Evolutionary conservation across 2,329 filamentous ascomycete species (phyloP).

Genomic region (Aspergillus japonicus): DNA sequence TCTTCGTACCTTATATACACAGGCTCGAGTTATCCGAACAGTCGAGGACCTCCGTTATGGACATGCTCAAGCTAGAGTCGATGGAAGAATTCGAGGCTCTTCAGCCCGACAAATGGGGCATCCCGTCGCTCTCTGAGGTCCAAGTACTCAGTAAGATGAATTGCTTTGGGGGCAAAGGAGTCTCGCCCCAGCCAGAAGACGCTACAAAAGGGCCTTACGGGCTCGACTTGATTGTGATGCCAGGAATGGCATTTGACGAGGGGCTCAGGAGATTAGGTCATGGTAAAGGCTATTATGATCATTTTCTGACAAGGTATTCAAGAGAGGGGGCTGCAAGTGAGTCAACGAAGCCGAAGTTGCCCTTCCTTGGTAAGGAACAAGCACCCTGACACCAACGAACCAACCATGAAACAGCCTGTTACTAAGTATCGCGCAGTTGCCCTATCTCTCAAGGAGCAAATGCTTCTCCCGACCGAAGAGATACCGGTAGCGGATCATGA

Average conservation of each 20-base stretch:
- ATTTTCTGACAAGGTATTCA: constrained; percentile 77
- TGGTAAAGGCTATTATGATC: constrained; percentile 96
- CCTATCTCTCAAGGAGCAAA: constrained; percentile 81
- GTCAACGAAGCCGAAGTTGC: constrained; percentile 46
- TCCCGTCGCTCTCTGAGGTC: constrained; percentile 73
- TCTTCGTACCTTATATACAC: constrained; percentile 90
- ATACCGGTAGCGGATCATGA: constrained; percentile 77
- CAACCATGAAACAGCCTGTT: constrained; percentile 14
- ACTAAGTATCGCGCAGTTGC: constrained; percentile 58
- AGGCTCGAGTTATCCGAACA: constrained; percentile 47
- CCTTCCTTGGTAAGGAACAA: constrained; percentile 57
- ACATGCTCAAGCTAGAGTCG: constrained; percentile 80
- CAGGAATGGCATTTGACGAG: constrained; percentile 86
- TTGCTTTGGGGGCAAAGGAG: constrained; percentile 66
- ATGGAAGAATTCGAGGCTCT: constrained; percentile 76
- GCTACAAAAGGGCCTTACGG: constrained; percentile 37
- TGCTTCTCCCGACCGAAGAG: constrained; percentile 63
- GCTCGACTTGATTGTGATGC: constrained; percentile 85
- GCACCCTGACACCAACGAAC: neutral
- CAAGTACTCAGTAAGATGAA: constrained; percentile 68
- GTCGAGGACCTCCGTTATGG: constrained; percentile 73
- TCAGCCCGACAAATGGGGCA: constrained; percentile 82
- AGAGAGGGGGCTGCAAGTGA: constrained; percentile 37
- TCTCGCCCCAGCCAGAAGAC: constrained; percentile 20
- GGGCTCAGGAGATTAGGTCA: constrained; percentile 78